These are phyloP conservation scores for Hansenula sp. DNA, from an alignment of 1,139 yeast species.

Conservation along the genomic window DNA sequence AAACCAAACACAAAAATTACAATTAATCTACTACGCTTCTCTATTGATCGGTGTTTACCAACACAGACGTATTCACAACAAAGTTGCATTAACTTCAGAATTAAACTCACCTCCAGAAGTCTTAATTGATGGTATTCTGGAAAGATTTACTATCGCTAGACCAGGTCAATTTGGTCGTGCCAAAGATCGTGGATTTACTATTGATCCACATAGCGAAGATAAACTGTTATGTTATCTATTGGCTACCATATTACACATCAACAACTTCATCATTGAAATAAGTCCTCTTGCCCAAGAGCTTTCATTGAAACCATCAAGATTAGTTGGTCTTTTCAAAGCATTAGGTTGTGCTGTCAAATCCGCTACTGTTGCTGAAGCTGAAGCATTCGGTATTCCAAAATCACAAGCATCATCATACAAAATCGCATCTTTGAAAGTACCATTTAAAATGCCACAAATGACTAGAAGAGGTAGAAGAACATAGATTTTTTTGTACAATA, in stretches of 20 bases:
- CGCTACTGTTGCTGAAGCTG: constrained; percentile 77
- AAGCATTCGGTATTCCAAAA: constrained; percentile 74
- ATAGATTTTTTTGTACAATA: constrained; percentile 11
- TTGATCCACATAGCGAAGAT: constrained; percentile 87
- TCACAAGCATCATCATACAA: constrained; percentile 63
- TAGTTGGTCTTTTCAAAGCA: constrained; percentile 66
- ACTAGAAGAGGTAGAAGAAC: constrained; percentile 57
- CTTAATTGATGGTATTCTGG: constrained; percentile 68
- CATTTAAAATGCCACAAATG: constrained; percentile 85
- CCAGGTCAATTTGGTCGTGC: constrained; percentile 68
- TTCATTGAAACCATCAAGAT: constrained; percentile 72
- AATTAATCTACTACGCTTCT: constrained; percentile 73
- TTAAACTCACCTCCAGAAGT: constrained; percentile 68
- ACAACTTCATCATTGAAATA: constrained; percentile 69
- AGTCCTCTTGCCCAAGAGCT: constrained; percentile 84
- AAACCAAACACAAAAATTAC: constrained; percentile 53
- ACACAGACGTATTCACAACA: constrained; percentile 61
- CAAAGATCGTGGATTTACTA: constrained; percentile 64
- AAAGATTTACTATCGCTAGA: constrained; percentile 62
- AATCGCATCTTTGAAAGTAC: constrained; percentile 80
- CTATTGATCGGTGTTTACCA: constrained; percentile 75
- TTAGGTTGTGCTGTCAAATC: constrained; percentile 79
- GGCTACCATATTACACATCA: constrained; percentile 69
- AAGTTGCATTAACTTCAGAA: constrained; percentile 55
- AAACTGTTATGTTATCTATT: constrained; percentile 76